Evolutionary conservation across 2,329 filamentous ascomycete species (phyloP), one percentile per base, ranked within the genome.

Genomic region (Purpureocillium lavendulum): DNA sequence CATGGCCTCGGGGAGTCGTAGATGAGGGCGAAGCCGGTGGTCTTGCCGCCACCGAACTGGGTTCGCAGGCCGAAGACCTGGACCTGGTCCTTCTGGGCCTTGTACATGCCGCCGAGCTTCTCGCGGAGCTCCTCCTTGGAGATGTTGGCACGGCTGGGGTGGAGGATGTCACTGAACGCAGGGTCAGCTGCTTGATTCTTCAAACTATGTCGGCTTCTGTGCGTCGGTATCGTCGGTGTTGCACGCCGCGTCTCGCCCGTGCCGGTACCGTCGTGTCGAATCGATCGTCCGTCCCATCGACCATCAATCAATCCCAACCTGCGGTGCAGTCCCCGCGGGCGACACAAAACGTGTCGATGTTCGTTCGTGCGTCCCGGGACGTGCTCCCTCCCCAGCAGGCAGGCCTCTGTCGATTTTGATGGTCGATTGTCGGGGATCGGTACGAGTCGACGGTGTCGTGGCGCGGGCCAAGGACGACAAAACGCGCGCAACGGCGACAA

Each of bases 11-110:
- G 81, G 55, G 87, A 94, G 74, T 98, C 92, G 82, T 98, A 98
- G 76, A 98, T 79, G 62, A 97, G 87, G 55, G 88, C 92, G 68
- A 98, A 98, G 61, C 92, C 92, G 55, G 90, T 97, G 70, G 87
- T 95, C 85, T 98, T 98, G 79, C 92, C 92, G 67, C 92, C 92
- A 90, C 92, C 92, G 69, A 85, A 98, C 70, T 97, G 90, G 60
- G 92, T 98, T 71, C 87, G 86, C 71, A 98, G 88, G 64, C 92
- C 92, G 69, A 98, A 98, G 70, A 95, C 88, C 70, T 83, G 89
- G 71, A 97, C 84, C 75, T 94, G 86, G 64, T 96, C 89, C 78
- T 95, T 94, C 75, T 82, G 82, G 70, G 87, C 84, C 84, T 97
- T 97, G 88, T 98, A 98, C 61, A 97, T 77, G 70, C 84, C 79